Conservation (phyloP, 768 basidiomycete species). For the Suillus discolor region DNA sequence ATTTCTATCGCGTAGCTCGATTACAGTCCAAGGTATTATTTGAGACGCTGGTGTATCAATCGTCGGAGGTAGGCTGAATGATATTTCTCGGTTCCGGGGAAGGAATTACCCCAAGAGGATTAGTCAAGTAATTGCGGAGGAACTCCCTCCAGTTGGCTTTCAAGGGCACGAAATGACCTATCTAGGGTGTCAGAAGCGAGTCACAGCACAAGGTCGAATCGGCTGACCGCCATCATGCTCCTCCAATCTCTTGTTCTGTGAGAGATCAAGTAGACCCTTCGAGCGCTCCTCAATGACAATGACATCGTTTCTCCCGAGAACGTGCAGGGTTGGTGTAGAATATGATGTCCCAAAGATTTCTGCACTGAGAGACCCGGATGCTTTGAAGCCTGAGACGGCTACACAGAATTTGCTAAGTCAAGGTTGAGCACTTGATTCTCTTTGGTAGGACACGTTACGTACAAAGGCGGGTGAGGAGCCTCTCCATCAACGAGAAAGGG, state of each 20-base stretch:
- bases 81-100: constrained; percentile 40
- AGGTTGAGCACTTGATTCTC: not conserved
- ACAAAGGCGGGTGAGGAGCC: constrained; percentile 78
- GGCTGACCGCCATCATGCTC: constrained; percentile 77
- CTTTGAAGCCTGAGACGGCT: constrained; percentile 72
- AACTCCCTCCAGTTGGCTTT: constrained; percentile 79
- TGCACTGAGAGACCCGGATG: constrained; percentile 46
- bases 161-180: constrained; percentile 85
- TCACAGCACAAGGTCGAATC: not conserved
- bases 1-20: not conserved
- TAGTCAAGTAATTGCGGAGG: constrained; percentile 62
- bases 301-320: constrained; percentile 76
- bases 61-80: constrained; percentile 30
- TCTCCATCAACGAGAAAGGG: constrained; percentile 65
- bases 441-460: constrained; percentile 21
- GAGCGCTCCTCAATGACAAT: constrained; percentile 75
- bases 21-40: not conserved
- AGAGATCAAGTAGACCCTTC: constrained; percentile 53
- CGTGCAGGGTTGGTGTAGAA: constrained; percentile 74
- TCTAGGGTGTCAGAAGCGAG: not conserved
- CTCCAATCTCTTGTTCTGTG: constrained; percentile 63
- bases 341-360: constrained; percentile 54
- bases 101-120: constrained; percentile 49
- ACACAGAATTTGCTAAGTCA: constrained; percentile 67
- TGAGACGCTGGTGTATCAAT: not conserved